phyloP scores from a whole-genome alignment of 192 early-diverging fungal genomes.

The Thoreauomyces humboldtii region DNA sequence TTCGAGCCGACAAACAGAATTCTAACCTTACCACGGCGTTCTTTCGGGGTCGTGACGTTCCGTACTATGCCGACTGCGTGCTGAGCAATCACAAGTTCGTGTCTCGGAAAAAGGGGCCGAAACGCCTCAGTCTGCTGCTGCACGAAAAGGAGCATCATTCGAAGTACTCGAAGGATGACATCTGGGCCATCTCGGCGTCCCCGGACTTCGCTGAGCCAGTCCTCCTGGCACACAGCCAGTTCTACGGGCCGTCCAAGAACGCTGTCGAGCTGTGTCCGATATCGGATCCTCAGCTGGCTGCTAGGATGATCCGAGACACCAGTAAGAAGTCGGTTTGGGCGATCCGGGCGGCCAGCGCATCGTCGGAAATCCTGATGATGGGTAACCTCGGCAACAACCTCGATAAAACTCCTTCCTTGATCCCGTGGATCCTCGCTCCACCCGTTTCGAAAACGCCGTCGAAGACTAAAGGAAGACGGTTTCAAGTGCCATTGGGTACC shows the following conservation, averaged over 20 bases:
- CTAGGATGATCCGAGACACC: too few relatives aligned
- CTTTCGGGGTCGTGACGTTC: slow-evolving; percentile 5
- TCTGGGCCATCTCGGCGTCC: slow-evolving; percentile 32
- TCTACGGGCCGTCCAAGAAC: slow-evolving; percentile 23
- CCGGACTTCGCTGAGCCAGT: slow-evolving; percentile 3
- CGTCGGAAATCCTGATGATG: slow-evolving; percentile 22
- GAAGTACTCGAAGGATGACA: slow-evolving; percentile 33
- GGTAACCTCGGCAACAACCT: background rate
- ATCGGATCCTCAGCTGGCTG: background rate
- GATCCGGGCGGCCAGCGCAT: slow-evolving; percentile 19
- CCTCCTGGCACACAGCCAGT: slow-evolving; percentile 23
- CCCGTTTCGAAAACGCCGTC: too few relatives aligned
- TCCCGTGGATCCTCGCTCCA: slow-evolving; percentile 15
- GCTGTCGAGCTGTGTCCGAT: slow-evolving; percentile 5
- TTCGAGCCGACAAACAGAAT: background rate
- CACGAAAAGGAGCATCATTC: slow-evolving; percentile 24
- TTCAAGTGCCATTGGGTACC: background rate
- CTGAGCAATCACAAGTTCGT: background rate
- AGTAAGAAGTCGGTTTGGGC: slow-evolving; percentile 10
- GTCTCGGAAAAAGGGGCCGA: background rate
- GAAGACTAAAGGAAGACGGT: background rate
- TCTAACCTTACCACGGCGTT: background rate
- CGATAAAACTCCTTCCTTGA: background rate
- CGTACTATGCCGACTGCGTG: slow-evolving; percentile 8
- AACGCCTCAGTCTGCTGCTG: background rate